Evolutionary conservation across 208 protist species (phyloP), one percentile per base, ranked within the genome.

Genomic region (Tetramitus jugosus): DNA sequence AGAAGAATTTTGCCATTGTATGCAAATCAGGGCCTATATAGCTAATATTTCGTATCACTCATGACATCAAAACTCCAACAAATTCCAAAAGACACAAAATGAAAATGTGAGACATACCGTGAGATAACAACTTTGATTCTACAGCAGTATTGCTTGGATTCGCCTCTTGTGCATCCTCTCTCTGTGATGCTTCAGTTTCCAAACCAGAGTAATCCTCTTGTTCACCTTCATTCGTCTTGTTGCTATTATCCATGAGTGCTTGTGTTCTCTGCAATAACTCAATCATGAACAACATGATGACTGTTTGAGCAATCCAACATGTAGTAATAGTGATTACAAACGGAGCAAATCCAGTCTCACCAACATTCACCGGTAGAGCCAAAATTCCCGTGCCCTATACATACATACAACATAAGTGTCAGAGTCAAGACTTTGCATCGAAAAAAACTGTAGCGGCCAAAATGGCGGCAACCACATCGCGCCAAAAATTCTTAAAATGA

Each of bases 331-430:
- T 87, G 2, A 67, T 52, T 17, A 88, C 33, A 35, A 88, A 88
- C 17, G 85, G 85, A 4, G 33, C 61, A 43, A 88, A 86, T 31
- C 85, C 85, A 33, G 45, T 77, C 31, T 81, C 13, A 14, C 53
- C 14, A 0, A 86, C 43, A 68, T 86, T 85, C 1, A 88, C 83
- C 3, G 85, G 85, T 7, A 88, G 43, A 23, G 46, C 84, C 2
- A 88, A 76, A 35, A 88, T 88, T 74, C 85, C 85, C 13, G 83
- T 84, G 29, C 85, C 85, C 26, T 88, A 49, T 17, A 88, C 81
- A 37, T n/a, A n/a, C n/a, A n/a, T n/a, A n/a, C n/a, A n/a, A n/a
- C n/a, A n/a, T n/a, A n/a, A n/a, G n/a, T n/a, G n/a, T n/a, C n/a
- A n/a, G n/a, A n/a, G n/a, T n/a, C n/a, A n/a, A n/a, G n/a, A n/a